Percentiles rank a stretch among this genome's conserved stretches.
These are phyloP conservation scores for Epichloe typhina DNA, from an alignment of 2,329 filamentous ascomycete genomes.

Conservation along the genomic window DNA sequence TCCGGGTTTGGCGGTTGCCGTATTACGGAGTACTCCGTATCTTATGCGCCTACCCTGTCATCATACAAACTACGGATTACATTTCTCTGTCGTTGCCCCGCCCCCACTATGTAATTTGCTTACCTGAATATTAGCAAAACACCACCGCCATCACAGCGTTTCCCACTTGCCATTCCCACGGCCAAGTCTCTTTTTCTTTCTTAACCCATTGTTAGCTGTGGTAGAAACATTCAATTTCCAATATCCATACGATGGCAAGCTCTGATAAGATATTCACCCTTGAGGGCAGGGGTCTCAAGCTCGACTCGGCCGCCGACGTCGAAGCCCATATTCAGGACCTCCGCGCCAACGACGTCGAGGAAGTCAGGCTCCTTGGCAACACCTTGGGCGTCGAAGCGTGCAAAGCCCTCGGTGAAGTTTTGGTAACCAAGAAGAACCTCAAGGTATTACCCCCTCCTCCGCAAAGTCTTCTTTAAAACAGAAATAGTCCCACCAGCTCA, in stretches of 20 bases:
- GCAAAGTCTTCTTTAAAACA: neutral
- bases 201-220: slow-evolving; percentile 1
- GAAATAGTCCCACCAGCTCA: slow-evolving; percentile 2
- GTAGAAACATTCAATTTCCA: neutral
- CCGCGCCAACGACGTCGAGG: slow-evolving; percentile 61
- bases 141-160: neutral
- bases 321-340: slow-evolving; percentile 71
- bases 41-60: neutral
- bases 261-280: slow-evolving; percentile 66
- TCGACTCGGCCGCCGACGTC: slow-evolving; percentile 77
- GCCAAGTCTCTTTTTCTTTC: slow-evolving; percentile 2
- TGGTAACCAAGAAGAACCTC: slow-evolving; percentile 73
- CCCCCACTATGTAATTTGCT: slow-evolving; percentile 15
- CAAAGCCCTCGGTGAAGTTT: slow-evolving; percentile 68
- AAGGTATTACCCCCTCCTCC: slow-evolving; percentile 30
- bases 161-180: neutral
- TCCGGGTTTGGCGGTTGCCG: neutral
- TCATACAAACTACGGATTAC: neutral
- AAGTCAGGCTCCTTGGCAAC: slow-evolving; percentile 80
- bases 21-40: too few species aligned
- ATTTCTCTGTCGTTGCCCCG: slow-evolving; percentile 11
- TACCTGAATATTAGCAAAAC: slow-evolving; percentile 1
- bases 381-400: slow-evolving; percentile 84
- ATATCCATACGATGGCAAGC: slow-evolving; percentile 15
- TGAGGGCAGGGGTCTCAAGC: slow-evolving; percentile 83